These are phyloP conservation scores for Thalassiosira exigua DNA, from an alignment of 352 stramenopile species.

Conservation along the genomic window DNA sequence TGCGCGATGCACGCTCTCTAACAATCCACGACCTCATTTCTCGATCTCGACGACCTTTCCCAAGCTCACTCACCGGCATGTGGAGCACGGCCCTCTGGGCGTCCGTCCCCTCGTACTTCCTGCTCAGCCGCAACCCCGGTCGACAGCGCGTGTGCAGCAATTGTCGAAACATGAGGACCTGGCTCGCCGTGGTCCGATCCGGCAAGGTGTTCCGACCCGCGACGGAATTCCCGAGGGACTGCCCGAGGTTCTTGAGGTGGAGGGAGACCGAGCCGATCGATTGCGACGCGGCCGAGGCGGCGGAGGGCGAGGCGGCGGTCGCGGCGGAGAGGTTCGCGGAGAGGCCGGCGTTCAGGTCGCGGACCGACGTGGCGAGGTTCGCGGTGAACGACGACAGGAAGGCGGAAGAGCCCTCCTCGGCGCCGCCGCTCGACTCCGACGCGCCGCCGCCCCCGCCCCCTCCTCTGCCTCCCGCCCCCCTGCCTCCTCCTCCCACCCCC, in stretches of 20 bases:
- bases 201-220: conserved; percentile 60
- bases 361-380: neutral
- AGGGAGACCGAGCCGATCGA: neutral
- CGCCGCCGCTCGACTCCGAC: neutral
- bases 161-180: conserved; percentile 85
- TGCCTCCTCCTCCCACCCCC: too few species aligned
- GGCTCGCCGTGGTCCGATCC: conserved; percentile 77
- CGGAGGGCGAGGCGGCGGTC: neutral
- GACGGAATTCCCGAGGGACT: conserved; percentile 2
- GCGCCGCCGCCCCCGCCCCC: too few species aligned
- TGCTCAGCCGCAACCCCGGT: conserved; percentile 70
- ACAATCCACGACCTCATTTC: neutral
- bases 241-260: neutral
- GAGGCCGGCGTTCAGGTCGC: conserved; percentile 1
- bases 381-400: neutral
- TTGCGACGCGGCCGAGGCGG: neutral
- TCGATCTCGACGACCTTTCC: neutral
- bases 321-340: conserved; percentile 14
- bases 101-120: conserved; percentile 71
- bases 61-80: conserved; percentile 65
- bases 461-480: too few species aligned
- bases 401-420: neutral
- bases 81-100: conserved; percentile 78
- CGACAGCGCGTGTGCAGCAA: conserved; percentile 80
- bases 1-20: too few species aligned